phyloP scores from a whole-genome alignment of 192 early-diverging fungal genomes.

The Coemansia sp. region DNA sequence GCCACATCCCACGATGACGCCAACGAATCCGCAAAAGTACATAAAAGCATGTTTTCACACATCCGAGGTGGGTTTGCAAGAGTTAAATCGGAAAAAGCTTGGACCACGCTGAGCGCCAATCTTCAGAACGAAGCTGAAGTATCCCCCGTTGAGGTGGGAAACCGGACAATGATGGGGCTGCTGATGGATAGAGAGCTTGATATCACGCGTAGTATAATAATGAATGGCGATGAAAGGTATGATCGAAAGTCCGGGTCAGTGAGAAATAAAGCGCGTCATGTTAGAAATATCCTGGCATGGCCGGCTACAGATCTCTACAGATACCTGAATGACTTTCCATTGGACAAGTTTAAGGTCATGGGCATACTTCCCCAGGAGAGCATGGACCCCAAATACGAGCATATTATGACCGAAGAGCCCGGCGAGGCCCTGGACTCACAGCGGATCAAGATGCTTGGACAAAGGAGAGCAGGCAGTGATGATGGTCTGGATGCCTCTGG shows the following conservation, averaged over 20 bases:
- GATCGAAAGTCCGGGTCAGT: not conserved
- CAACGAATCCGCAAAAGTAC: not conserved
- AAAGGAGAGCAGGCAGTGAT: too few species aligned
- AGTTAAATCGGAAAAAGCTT: not conserved
- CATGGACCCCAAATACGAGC: not conserved
- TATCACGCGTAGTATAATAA: slow-evolving; percentile 20
- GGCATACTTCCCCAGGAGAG: slow-evolving; percentile 13
- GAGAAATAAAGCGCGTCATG: not conserved
- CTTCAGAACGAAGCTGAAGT: slow-evolving; percentile 1
- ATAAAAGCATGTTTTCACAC: not conserved
- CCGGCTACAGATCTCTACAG: slow-evolving; percentile 17
- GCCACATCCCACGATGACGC: not conserved
- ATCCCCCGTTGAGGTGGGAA: not conserved
- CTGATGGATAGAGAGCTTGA: slow-evolving; percentile 15
- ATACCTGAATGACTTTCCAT: slow-evolving; percentile 9
- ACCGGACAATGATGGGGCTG: slow-evolving; percentile 27
- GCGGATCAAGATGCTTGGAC: slow-evolving; percentile 10
- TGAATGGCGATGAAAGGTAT: slow-evolving; percentile 12
- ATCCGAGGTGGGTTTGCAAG: not conserved
- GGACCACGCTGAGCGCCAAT: not conserved
- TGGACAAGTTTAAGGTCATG: slow-evolving; percentile 4
- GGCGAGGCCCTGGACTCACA: slow-evolving; percentile 28
- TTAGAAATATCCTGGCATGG: slow-evolving; percentile 15
- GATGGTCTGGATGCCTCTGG: not conserved
- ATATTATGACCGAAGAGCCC: slow-evolving; percentile 34